Evolutionary conservation across 108 stramenopile genomes (phyloP).

Genomic region (Chaetoceros tenuissimus): DNA sequence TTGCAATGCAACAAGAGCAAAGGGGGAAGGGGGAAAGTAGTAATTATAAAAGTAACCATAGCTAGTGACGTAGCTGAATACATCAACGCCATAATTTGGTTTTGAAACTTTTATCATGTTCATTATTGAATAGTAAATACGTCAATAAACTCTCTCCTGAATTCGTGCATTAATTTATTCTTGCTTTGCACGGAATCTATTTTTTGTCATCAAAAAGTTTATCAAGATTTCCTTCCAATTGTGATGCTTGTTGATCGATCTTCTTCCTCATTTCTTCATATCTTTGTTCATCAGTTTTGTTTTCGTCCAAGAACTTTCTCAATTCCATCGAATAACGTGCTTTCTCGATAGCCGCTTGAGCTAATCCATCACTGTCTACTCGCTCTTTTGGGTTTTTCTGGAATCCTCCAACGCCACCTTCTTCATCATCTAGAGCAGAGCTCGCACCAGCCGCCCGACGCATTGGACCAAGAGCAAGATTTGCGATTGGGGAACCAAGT

Average conservation of each 20-base stretch:
- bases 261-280: slow-evolving; percentile 53
- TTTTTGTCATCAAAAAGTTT: neutral
- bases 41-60: too few relatives aligned
- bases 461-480: slow-evolving; percentile 24
- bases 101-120: too few relatives aligned
- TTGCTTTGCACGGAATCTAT: too few relatives aligned
- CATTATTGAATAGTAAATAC: too few relatives aligned
- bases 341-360: slow-evolving; percentile 52
- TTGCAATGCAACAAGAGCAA: slow-evolving; percentile 63
- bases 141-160: too few relatives aligned
- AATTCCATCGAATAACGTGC: slow-evolving; percentile 54
- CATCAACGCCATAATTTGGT: too few relatives aligned
- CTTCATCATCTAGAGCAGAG: slow-evolving; percentile 1
- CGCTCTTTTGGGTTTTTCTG: slow-evolving; percentile 45
- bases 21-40: slow-evolving; percentile 12
- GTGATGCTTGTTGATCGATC: slow-evolving; percentile 47
- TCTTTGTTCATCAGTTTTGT: slow-evolving; percentile 51
- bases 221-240: slow-evolving; percentile 28
- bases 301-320: slow-evolving; percentile 48
- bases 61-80: too few relatives aligned
- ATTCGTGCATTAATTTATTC: too few relatives aligned
- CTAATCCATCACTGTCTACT: slow-evolving; percentile 56
- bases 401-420: slow-evolving; percentile 1
- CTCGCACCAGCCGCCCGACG: slow-evolving; percentile 10
- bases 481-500: slow-evolving; percentile 68